A percentile compares a stretch with the other conserved stretches of the same genome.
Conservation (phyloP, 192 early-diverging fungal species). For the Coemansia sp. region DNA sequence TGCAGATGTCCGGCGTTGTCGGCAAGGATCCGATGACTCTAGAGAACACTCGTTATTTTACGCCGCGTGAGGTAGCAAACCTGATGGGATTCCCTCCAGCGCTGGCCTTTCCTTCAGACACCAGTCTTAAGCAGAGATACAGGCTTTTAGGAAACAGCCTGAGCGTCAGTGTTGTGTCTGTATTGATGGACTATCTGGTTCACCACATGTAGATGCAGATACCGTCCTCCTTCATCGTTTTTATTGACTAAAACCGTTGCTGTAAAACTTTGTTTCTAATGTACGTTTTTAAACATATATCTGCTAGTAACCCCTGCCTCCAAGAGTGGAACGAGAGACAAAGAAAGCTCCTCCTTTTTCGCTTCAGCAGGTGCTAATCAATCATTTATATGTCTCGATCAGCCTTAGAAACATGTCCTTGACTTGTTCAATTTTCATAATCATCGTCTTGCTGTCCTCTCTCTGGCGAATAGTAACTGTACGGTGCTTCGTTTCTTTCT, state of each 20-base stretch:
- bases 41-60: slow-evolving; percentile 55
- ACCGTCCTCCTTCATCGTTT: neutral
- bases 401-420: slow-evolving; percentile 60
- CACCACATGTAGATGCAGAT: slow-evolving; percentile 32
- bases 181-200: slow-evolving; percentile 72
- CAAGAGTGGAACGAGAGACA: too few relatives aligned
- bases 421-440: slow-evolving; percentile 63
- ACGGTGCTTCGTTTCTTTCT: slow-evolving; percentile 67
- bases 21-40: slow-evolving; percentile 33
- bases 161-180: slow-evolving; percentile 78
- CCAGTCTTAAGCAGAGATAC: slow-evolving; percentile 75
- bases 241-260: neutral
- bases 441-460: slow-evolving; percentile 62
- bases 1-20: slow-evolving; percentile 23
- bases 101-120: slow-evolving; percentile 71
- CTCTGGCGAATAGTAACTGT: slow-evolving; percentile 75
- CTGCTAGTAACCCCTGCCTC: too few relatives aligned
- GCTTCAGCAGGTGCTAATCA: neutral
- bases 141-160: slow-evolving; percentile 90
- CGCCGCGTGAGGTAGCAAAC: slow-evolving; percentile 67
- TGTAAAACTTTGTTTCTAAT: neutral
- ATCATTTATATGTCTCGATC: slow-evolving; percentile 49
- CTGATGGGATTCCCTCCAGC: slow-evolving; percentile 77
- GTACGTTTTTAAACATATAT: neutral
- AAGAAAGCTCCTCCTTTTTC: too few relatives aligned